These are phyloP conservation scores for Delonix regia DNA, from an alignment of 306 rosid species.

Conservation along the genomic window DNA sequence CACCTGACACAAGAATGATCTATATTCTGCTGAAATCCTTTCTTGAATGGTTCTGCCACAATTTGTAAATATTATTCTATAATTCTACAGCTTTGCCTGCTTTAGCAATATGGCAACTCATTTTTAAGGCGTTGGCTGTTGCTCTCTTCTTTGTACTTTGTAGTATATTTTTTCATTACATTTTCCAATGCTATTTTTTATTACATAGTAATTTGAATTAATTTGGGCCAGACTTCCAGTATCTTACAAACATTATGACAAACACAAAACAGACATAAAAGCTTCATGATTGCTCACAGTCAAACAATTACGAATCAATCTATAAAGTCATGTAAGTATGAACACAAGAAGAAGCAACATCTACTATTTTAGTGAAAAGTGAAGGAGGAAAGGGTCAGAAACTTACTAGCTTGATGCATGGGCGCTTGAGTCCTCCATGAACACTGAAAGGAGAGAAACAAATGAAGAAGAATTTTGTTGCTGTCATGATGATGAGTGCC, in stretches of 20 bases:
- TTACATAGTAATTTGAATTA: no score
- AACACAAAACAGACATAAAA: neutral
- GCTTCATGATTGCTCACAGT: no score
- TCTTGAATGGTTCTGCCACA: no score
- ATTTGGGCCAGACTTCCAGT: neutral
- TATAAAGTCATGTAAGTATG: neutral
- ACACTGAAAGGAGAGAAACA: slow-evolving; percentile 22
- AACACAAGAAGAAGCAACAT: neutral
- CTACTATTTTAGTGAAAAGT: neutral
- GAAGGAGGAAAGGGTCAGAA: neutral
- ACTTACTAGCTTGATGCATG: slow-evolving; percentile 34
- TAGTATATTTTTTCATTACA: no score
- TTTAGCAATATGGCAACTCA: no score
- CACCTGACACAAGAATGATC: no score
- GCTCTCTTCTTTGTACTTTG: no score
- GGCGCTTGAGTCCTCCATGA: slow-evolving; percentile 24
- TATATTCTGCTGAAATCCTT: no score
- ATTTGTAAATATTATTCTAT: no score
- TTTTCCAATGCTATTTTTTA: no score
- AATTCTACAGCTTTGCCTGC: no score
- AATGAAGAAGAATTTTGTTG: slow-evolving; percentile 28
- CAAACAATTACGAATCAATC: neutral
- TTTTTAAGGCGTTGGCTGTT: no score
- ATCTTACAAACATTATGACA: neutral
- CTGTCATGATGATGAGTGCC: slow-evolving; percentile 15